Evolutionary conservation across 345 rosid species (phyloP), one percentile per base, ranked within the genome.

Genomic region (Euphorbia peplus): DNA sequence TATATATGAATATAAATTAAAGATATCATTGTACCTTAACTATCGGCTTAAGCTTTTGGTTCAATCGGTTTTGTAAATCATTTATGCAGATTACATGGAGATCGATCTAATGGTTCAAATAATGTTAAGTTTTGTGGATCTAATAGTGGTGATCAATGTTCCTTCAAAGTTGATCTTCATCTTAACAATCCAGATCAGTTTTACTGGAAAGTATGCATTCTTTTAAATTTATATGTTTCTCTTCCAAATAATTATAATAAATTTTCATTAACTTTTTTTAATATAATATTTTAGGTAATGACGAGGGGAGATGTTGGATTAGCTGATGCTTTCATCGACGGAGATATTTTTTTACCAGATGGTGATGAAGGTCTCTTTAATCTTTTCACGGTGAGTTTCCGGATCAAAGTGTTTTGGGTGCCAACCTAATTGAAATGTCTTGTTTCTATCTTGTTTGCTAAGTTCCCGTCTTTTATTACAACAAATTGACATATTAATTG

Each of bases 241-340:
- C n/a, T n/a, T n/a, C n/a, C n/a, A n/a, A n/a, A n/a, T n/a, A n/a
- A n/a, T n/a, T n/a, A n/a, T n/a, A n/a, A n/a, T n/a, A n/a, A n/a
- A n/a, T n/a, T n/a, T n/a, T n/a, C n/a, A n/a, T n/a, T n/a, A n/a
- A n/a, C n/a, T n/a, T n/a, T n/a, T n/a, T n/a, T n/a, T n/a, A n/a
- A n/a, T n/a, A n/a, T n/a, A n/a, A n/a, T 18, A 2, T 32, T 6
- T 53, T 70, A 91, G 97, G 86, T 91, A 68, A 87, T 82, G 92
- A 88, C 97, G 50, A 83, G 83, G 69, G 95, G 92, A 10, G 98
- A 90, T 80, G 62, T 90, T 78, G 98, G 96, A 65, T 81, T 92
- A 32, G 96, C 92, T n/a, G 93, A 92, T 81, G 85, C 96, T 22
- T 90, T 83, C 51, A 82, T 90, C 55, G 85, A 88, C 72, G 88